Evolutionary conservation across 2,329 filamentous ascomycete genomes (phyloP).

Genomic region (Myriangium duriaei): DNA sequence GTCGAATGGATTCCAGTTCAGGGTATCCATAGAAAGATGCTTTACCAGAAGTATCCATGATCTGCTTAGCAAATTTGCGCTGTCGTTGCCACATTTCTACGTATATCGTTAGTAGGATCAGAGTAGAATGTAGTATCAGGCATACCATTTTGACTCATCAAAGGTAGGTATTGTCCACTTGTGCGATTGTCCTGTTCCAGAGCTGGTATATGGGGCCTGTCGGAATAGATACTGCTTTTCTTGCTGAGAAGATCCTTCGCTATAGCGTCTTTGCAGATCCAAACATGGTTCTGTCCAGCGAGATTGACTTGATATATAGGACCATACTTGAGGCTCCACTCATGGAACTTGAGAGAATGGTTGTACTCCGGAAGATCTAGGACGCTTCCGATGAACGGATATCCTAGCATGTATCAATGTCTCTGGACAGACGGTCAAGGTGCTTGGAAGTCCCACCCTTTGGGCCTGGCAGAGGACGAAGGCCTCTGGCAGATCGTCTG

Average conservation of each 20-base stretch:
- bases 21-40: constrained; percentile 31
- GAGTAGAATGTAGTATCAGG: not conserved
- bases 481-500: not conserved
- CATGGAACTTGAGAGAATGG: constrained; percentile 33
- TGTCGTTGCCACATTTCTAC: constrained; percentile 27
- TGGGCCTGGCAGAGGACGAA: not conserved
- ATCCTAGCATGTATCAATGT: constrained; percentile 11
- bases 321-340: constrained; percentile 33
- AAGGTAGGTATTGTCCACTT: constrained; percentile 33
- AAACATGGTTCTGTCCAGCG: constrained; percentile 33
- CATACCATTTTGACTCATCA: constrained; percentile 32
- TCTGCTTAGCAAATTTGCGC: constrained; percentile 32
- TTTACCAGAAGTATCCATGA: constrained; percentile 33
- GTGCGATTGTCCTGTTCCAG: constrained; percentile 32
- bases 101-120: not conserved
- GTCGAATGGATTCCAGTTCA: constrained; percentile 32
- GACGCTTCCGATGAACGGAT: constrained; percentile 31
- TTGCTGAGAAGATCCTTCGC: constrained; percentile 32
- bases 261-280: constrained; percentile 32
- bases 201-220: constrained; percentile 33
- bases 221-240: constrained; percentile 34
- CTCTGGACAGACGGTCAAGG: too few relatives aligned
- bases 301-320: constrained; percentile 35
- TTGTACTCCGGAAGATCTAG: constrained; percentile 33
- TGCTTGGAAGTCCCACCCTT: too few relatives aligned